phyloP scores from a whole-genome alignment of 176 grass and related monocot species.

The Melocanna baccifera region DNA sequence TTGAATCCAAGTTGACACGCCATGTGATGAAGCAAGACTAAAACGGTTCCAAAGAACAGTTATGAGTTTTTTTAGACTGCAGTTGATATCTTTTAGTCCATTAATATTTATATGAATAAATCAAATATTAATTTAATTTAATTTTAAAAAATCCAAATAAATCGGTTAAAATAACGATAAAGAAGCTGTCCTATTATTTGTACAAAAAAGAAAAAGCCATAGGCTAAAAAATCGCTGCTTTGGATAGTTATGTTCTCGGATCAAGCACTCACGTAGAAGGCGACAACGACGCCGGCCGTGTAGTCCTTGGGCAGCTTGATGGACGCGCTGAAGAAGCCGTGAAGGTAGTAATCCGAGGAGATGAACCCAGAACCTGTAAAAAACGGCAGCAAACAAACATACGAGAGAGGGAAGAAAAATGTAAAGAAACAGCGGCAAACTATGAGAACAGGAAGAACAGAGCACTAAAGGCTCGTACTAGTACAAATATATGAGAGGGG shows the following conservation, averaged over 20 bases:
- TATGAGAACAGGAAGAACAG: neutral
- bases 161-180: too few relatives aligned
- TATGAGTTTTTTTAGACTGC: neutral
- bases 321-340: conserved; percentile 79
- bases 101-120: too few relatives aligned
- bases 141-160: too few relatives aligned
- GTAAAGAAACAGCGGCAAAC: neutral
- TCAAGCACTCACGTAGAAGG: conserved; percentile 69
- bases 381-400: neutral
- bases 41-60: conserved; percentile 12
- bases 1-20: conserved; percentile 36
- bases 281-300: conserved; percentile 81
- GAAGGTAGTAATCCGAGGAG: conserved; percentile 71
- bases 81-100: too few relatives aligned
- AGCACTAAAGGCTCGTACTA: neutral
- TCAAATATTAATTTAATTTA: too few relatives aligned
- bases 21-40: conserved; percentile 32
- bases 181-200: too few relatives aligned
- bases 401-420: neutral
- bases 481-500: neutral
- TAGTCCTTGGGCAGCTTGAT: conserved; percentile 75
- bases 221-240: neutral
- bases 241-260: neutral
- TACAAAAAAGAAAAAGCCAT: too few relatives aligned
- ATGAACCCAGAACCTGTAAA: conserved; percentile 70